A percentile compares a stretch with the other conserved stretches of the same genome.
Conservation (phyloP, 1,284 basidiomycete species). For the Leccinum pachyderme region DNA sequence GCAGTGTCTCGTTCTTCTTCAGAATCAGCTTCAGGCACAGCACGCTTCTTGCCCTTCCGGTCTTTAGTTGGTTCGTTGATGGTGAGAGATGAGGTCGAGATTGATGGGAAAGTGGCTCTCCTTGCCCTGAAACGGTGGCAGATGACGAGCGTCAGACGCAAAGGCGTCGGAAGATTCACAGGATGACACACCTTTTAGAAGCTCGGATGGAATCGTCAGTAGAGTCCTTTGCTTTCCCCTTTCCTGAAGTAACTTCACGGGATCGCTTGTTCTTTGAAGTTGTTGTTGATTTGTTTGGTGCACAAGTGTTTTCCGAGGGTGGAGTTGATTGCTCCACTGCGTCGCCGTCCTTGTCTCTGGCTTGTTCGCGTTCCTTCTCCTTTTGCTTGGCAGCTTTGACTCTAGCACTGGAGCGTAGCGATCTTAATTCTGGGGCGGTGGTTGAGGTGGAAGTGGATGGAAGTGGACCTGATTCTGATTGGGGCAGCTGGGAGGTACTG, state of each 20-base stretch:
- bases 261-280: slow-evolving; percentile 51
- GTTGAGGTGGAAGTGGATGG: slow-evolving; percentile 34
- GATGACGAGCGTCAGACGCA: slow-evolving; percentile 24
- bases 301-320: slow-evolving; percentile 40
- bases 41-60: slow-evolving; percentile 83
- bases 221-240: slow-evolving; percentile 64
- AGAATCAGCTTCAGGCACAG: slow-evolving; percentile 61
- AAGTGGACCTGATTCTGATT: slow-evolving; percentile 39
- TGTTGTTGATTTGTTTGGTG: slow-evolving; percentile 37
- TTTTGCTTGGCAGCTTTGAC: slow-evolving; percentile 74
- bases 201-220: slow-evolving; percentile 48
- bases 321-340: slow-evolving; percentile 41
- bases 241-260: slow-evolving; percentile 49
- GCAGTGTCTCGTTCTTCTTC: slow-evolving; percentile 55
- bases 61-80: slow-evolving; percentile 75
- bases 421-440: slow-evolving; percentile 44
- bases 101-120: slow-evolving; percentile 49
- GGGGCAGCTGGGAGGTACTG: slow-evolving; percentile 40
- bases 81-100: slow-evolving; percentile 48
- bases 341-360: slow-evolving; percentile 40
- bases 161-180: slow-evolving; percentile 19
- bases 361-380: slow-evolving; percentile 46
- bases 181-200: slow-evolving; percentile 58
- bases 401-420: slow-evolving; percentile 69
- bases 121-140: slow-evolving; percentile 47